Conservation (phyloP, 2,329 filamentous ascomycete species). For the Grosmannia penicillata region DNA sequence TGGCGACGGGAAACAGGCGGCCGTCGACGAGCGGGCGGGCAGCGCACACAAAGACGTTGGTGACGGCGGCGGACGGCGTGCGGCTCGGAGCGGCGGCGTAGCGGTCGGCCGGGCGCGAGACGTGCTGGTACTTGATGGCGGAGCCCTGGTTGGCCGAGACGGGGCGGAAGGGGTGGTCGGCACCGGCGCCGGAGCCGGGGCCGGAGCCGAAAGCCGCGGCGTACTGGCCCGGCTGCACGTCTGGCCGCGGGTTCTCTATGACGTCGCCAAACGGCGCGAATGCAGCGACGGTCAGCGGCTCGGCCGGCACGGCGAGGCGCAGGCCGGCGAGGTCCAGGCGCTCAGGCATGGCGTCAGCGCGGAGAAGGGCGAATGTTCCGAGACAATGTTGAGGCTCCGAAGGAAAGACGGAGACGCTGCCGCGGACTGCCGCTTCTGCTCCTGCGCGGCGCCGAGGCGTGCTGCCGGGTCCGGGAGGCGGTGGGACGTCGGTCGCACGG, state of each 20-base stretch:
- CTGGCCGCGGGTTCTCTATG: conserved; percentile 54
- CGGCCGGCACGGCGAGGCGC: conserved; percentile 37
- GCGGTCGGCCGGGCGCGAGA: conserved; percentile 57
- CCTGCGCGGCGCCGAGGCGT: too few relatives aligned
- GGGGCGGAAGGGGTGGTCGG: conserved; percentile 26
- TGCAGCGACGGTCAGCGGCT: conserved; percentile 49
- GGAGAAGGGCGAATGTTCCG: neutral
- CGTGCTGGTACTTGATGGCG: conserved; percentile 72
- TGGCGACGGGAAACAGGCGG: conserved; percentile 45
- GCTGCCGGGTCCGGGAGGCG: too few relatives aligned
- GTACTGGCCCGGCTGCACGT: conserved; percentile 32
- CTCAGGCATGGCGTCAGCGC: conserved; percentile 7
- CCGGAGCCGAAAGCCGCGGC: conserved; percentile 3
- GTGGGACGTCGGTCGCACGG: too few relatives aligned
- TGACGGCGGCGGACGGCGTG: conserved; percentile 41
- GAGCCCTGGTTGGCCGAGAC: conserved; percentile 69
- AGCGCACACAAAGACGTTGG: conserved; percentile 84
- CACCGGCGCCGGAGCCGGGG: too few relatives aligned
- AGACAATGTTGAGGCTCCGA: too few relatives aligned
- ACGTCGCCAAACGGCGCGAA: conserved; percentile 78
- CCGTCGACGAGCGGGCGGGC: conserved; percentile 29
- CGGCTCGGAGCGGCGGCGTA: conserved; percentile 47
- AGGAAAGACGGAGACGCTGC: too few relatives aligned
- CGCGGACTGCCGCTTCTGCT: too few relatives aligned
- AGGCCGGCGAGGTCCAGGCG: conserved; percentile 27